Evolutionary conservation across 1,284 basidiomycete species (phyloP), one percentile per base, ranked within the genome.

Genomic region (Heterobasidion annosum): DNA sequence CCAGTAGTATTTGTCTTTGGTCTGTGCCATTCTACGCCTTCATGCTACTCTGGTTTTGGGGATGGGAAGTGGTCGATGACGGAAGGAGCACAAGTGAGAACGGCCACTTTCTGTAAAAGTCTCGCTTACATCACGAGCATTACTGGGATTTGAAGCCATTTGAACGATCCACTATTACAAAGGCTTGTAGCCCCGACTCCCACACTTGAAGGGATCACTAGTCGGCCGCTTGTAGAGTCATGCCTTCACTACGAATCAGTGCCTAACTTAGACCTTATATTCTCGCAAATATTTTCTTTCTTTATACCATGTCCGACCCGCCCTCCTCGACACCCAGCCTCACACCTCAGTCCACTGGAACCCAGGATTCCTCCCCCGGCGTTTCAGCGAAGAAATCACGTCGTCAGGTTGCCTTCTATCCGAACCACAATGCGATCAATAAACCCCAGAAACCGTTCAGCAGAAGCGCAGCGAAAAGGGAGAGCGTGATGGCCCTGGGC

Each of bases 401-500:
- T 56, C 76, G 84, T 33, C 74, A 78, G 61, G 82, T 85, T 3
- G 84, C 88, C 5, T 84, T 87, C 64, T 91, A 91, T 63, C 88
- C 87, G 0, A 81, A 85, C 67, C 68, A 81, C 63, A 88, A 85
- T 65, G 73, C 84, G 12, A 67, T 74, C 8, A 85, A 84, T 66
- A 89, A 87, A 63, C 79, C 79, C 0, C 73, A 80, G 67, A 91
- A 91, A 61, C 88, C 88, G 8, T 93, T 93, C 75, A 88, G 86
- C 63, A 74, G 85, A 60, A 91, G 87, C 59, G 91, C 91, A 3
- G 88, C 88, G 6, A 91, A 91, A 70, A 78, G 91, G 46, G 86
- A 89, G 67, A 90, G 87, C 63, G 91, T 93, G 16, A 86, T 92
- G 85, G 82, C 88, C 0, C 70, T 93, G 18, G 89, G 89, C 33